Conservation (phyloP, 768 basidiomycete genomes). For the Russula compacta region DNA sequence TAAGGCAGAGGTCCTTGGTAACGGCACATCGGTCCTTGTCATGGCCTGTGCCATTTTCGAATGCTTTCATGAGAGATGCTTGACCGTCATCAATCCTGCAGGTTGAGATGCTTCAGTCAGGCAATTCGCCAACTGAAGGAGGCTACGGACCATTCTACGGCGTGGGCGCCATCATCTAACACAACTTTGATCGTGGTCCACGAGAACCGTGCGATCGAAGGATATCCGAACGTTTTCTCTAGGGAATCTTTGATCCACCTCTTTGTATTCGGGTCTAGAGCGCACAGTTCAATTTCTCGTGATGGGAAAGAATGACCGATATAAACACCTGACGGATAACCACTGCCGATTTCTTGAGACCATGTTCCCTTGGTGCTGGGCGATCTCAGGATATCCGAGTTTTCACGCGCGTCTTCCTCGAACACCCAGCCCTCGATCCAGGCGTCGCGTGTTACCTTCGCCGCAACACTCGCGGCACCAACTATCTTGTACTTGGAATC, state of each 20-base stretch:
- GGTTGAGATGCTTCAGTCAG: not conserved
- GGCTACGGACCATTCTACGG: constrained; percentile 65
- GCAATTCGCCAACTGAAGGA: not conserved
- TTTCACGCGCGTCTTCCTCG: constrained; percentile 40
- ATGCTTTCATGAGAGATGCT: constrained; percentile 64
- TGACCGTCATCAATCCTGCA: constrained; percentile 80
- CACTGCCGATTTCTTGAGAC: constrained; percentile 52
- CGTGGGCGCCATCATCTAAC: constrained; percentile 71
- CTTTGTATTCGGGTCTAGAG: constrained; percentile 82
- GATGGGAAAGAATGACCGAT: not conserved
- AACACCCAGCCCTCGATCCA: constrained; percentile 83
- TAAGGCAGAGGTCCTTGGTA: constrained; percentile 64
- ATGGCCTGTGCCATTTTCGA: constrained; percentile 54
- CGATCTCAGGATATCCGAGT: not conserved
- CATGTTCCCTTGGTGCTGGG: constrained; percentile 24
- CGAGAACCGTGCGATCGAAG: constrained; percentile 83
- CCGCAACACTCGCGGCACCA: constrained; percentile 94
- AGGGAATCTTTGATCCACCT: constrained; percentile 70
- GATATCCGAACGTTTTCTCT: constrained; percentile 88
- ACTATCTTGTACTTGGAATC: constrained; percentile 97
- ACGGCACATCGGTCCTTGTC: constrained; percentile 72
- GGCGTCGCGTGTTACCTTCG: constrained; percentile 91
- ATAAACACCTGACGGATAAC: constrained; percentile 77
- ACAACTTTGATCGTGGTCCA: constrained; percentile 90
- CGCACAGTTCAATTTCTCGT: not conserved